A percentile compares a stretch with the other conserved stretches of the same genome.
phyloP scores from a whole-genome alignment of 2,329 filamentous ascomycete genomes.

The Knoxdaviesia proteae region DNA sequence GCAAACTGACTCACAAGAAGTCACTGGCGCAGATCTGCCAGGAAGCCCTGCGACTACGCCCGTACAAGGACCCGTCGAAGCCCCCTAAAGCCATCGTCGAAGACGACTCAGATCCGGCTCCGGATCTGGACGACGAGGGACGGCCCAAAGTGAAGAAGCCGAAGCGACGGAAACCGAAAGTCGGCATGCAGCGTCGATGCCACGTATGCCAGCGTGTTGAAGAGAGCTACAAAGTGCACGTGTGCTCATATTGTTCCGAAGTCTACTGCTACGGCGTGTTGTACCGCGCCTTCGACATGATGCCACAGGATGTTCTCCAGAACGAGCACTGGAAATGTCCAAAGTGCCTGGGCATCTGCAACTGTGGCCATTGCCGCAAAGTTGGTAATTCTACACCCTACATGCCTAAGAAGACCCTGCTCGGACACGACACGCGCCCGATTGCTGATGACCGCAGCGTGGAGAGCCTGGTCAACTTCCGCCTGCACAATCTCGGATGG shows the following conservation, averaged over 20 bases:
- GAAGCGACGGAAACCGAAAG: constrained; percentile 30
- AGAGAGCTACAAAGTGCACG: constrained; percentile 65
- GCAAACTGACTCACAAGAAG: constrained; percentile 47
- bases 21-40: constrained; percentile 86
- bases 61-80: constrained; percentile 65
- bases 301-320: constrained; percentile 67
- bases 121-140: constrained; percentile 43
- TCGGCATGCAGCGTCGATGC: constrained; percentile 39
- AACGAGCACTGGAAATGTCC: constrained; percentile 74
- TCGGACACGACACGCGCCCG: constrained; percentile 78
- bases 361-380: constrained; percentile 60
- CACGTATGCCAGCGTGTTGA: constrained; percentile 72
- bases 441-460: constrained; percentile 83
- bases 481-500: constrained; percentile 73
- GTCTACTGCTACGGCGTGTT: constrained; percentile 87
- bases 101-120: constrained; percentile 18
- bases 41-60: constrained; percentile 58
- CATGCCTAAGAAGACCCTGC: constrained; percentile 64
- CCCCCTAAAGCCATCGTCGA: constrained; percentile 12
- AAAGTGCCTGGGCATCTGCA: constrained; percentile 69
- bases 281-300: constrained; percentile 76
- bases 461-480: constrained; percentile 78
- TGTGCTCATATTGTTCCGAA: constrained; percentile 55
- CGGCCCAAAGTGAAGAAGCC: constrained; percentile 42
- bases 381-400: constrained; percentile 51